Evolutionary conservation across 2,329 filamentous ascomycete genomes (phyloP), one percentile per base, ranked within the genome.

Genomic region (Aspergillus quadricinctus): DNA sequence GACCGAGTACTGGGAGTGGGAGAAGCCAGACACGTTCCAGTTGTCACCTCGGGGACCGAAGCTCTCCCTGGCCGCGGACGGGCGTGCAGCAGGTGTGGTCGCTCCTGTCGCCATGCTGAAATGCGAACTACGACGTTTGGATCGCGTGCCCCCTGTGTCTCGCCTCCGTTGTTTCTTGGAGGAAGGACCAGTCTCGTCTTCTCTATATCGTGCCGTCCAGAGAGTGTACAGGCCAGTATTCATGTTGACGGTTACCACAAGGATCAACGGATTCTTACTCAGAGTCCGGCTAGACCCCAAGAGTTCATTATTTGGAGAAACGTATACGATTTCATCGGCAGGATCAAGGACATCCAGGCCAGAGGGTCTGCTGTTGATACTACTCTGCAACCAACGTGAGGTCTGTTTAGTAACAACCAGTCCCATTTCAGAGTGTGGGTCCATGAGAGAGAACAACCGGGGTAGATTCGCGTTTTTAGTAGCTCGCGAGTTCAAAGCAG

Each of bases 371-470:
- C 57, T 60, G 43, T 53, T 63, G 28, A 66, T 53, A 48, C 66
- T 66, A 45, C 66, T 66, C 31, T 70, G 64, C 27, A 69, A 48
- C 53, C 65, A 66, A 48, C 66, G 68, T n/a, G 71, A 70, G 58
- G 71, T 61, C 46, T 72, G 67, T 62, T 61, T 78, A 66, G 83
- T 83, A 17, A 94, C 89, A 19, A 97, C 85, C 46, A 96, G 77
- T 1, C 92, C 93, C 66, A 97, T 81, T 64, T 97, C 92, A 3
- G 90, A 83, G 55, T 97, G 78, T 2, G 93, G 93, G 67, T 96
- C 90, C 3, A 88, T 92, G 49, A 99, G 79, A 27, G 88, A 90
- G 62, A 95, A 92, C 0, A 97, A 77, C 29, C 90, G 55, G 75
- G 81, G 59, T 82, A 75, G 27, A 78, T 83, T 58, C 83, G 76